Base-by-base conservation (phyloP, 345 rosid species). In the Cochlearia excelsa region DNA sequence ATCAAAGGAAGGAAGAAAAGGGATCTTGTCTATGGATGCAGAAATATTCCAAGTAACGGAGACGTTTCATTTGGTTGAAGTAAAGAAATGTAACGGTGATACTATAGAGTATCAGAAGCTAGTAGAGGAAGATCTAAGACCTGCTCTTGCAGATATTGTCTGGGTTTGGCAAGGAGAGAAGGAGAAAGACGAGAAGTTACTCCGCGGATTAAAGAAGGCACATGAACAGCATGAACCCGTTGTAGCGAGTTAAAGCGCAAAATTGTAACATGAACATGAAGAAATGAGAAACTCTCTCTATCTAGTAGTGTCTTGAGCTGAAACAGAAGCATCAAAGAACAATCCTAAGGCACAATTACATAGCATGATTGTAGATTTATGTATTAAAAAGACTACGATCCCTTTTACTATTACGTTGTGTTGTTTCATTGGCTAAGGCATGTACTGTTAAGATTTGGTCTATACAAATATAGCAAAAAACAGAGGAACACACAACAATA, bases 111-210 rank as follows among this genome's bases (percentile, higher is more conserved):
- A 80, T 75, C 79, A 80, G 69, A 80, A 80, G 80, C 26, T 81
- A 28, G 26, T 88, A 67, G 83, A 77, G 49, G 85, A 84, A 30
- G 79, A 73, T 51, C 77, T 85, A 43, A 72, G 79, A 52, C 96
- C 94, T 54, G 86, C 87, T 41, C 70, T 88, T 6, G 72, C 63
- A 11, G 96, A 88, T 46, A 71, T 88, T 16, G 88, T 85, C 8
- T 88, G 90, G 94, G 86, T 81, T 54, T 85, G 94, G 94, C 85
- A 85, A 54, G 86, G 87, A 1, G 46, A 61, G 6, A 61, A 69
- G 46, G 82, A 84, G 54, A 75, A 73, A 59, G 80, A 74, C 6
- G 77, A 66, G 33, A 70, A 45, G 42, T 45, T 42, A 35, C 72
- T 5, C 28, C 68, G 34, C 38, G 58, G 26, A 5, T 59, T 51